These are phyloP conservation scores for Oryza rufipogon DNA, from an alignment of 176 grass and related monocot species.

Conservation along the genomic window DNA sequence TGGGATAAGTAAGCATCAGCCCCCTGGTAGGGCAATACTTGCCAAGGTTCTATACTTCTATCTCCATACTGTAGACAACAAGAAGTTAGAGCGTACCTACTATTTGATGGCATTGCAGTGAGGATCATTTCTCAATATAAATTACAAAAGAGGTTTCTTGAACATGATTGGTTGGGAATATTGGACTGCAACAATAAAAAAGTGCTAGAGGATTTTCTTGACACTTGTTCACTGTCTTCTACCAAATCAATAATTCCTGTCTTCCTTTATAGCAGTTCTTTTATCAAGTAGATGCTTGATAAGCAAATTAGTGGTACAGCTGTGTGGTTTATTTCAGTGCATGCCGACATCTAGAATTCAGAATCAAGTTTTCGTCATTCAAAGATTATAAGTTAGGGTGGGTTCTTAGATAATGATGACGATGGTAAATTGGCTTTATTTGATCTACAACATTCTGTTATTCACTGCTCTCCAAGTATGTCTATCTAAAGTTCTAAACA, in stretches of 20 bases:
- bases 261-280: constrained; percentile 29
- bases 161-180: constrained; percentile 47
- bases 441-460: background rate
- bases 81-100: constrained; percentile 5
- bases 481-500: constrained; percentile 7
- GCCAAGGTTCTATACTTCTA: constrained; percentile 18
- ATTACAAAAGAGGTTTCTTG: background rate
- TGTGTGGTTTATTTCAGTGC: constrained; percentile 63
- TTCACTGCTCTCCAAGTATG: constrained; percentile 15
- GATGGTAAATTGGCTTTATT: constrained; percentile 27
- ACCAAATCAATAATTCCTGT: constrained; percentile 35
- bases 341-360: constrained; percentile 49
- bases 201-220: constrained; percentile 31
- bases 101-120: constrained; percentile 36
- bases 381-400: constrained; percentile 26
- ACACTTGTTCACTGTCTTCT: constrained; percentile 38
- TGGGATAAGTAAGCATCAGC: constrained; percentile 37
- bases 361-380: constrained; percentile 45
- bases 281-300: constrained; percentile 39
- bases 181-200: constrained; percentile 43
- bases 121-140: constrained; percentile 26
- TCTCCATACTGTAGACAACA: constrained; percentile 8
- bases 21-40: constrained; percentile 17
- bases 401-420: constrained; percentile 44
- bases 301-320: constrained; percentile 57